Percentiles rank a stretch among this genome's conserved stretches.
Evolutionary conservation across 2,329 filamentous ascomycete species (phyloP).

Genomic region (Leptographium galeiforme): DNA sequence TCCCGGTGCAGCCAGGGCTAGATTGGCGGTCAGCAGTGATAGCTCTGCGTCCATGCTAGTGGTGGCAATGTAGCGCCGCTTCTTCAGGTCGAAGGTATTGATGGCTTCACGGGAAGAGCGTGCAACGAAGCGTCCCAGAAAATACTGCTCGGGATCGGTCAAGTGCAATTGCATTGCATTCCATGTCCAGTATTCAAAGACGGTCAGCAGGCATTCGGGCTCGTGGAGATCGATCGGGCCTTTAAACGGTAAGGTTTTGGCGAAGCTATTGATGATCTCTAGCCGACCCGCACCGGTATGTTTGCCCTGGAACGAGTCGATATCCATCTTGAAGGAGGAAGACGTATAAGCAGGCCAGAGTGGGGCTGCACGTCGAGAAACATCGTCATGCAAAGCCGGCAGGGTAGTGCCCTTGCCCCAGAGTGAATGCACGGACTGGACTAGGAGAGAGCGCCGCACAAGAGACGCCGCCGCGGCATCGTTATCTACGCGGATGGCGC

Average conservation of each 20-base stretch:
- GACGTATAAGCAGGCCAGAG: conserved; percentile 54
- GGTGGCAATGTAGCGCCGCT: conserved; percentile 82
- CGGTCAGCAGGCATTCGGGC: conserved; percentile 60
- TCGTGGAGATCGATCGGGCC: conserved; percentile 66
- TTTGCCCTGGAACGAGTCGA: conserved; percentile 73
- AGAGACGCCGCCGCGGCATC: conserved; percentile 51
- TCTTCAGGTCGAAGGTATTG: conserved; percentile 77
- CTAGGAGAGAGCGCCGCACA: conserved; percentile 64
- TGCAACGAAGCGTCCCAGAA: conserved; percentile 61
- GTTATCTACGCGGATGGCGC: conserved; percentile 57
- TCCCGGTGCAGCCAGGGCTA: conserved; percentile 68
- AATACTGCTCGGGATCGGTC: conserved; percentile 45
- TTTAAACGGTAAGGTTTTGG: conserved; percentile 55
- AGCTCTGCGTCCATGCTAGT: conserved; percentile 97
- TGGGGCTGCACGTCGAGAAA: conserved; percentile 43
- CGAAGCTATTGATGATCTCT: conserved; percentile 70
- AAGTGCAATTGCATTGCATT: conserved; percentile 33
- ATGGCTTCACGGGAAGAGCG: conserved; percentile 54
- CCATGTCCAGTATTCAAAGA: conserved; percentile 70
- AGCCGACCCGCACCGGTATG: conserved; percentile 49
- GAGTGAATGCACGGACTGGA: conserved; percentile 73
- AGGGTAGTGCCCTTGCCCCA: conserved; percentile 67
- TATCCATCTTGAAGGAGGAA: conserved; percentile 65
- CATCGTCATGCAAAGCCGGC: conserved; percentile 51
- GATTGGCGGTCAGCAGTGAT: conserved; percentile 80